Evolutionary conservation across 257 asterid species (phyloP), one percentile per base, ranked within the genome.

Genomic region (Ballota nigra): DNA sequence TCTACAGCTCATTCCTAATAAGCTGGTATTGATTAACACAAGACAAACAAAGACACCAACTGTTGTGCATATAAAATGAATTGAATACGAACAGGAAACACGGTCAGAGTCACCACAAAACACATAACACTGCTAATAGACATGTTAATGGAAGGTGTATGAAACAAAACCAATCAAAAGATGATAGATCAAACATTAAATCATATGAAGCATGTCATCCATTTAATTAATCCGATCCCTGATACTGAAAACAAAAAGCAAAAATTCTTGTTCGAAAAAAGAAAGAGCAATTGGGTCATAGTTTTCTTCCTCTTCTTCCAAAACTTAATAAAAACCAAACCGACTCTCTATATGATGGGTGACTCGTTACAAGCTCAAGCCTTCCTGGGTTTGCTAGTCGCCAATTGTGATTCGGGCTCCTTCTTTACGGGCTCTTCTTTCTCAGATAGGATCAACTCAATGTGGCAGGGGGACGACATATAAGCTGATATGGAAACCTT

Each of bases 391-490:
- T 83, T 78, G 86, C 83, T 79, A 3, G 89, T 63, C 4, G 87
- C 86, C 84, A 89, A 74, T 68, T 89, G 94, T 0, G 90, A 68
- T 15, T 87, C 91, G 0, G 88, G 84, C 91, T 89, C 98, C 80
- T 85, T 92, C 63, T 85, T 88, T 8, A 92, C 98, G 0, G 98
- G 16, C 69, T 86, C 98, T 75, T 89, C 95, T 78, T 92, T 84
- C 52, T 81, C 88, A 5, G 86, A 83, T 7, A 92, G 75, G n/a
- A 80, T 82, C 85, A 92, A 83, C 83, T 92, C 96, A 3, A 92
- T 92, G 75, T 89, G 96, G 85, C 98, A 92, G 0, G 96, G 98
- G 1, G 95, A 86, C 0, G 98, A 92, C 98, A 92, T 92, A 33
- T 92, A 92, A 0, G 97, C 96, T 88, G 87, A 71, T 11, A 19